Conservation (phyloP, 2,329 filamentous ascomycete species). For the Nemania sp. region DNA sequence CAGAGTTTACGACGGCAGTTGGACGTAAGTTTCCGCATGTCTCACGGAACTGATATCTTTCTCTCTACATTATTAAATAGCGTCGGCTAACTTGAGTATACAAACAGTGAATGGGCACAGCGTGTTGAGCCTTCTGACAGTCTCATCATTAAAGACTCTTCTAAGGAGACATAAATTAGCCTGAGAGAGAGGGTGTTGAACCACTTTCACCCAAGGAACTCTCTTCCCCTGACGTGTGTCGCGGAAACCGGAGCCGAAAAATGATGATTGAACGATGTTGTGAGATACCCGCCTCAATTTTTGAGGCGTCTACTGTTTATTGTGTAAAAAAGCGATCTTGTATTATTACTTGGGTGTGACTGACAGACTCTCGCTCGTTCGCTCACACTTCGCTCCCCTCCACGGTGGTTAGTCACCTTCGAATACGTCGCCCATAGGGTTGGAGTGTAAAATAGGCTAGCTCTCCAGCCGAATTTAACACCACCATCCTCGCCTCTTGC, state of each 20-base stretch:
- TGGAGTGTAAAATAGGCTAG: constrained; percentile 6
- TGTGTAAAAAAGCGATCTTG: constrained; percentile 6
- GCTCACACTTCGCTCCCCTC: background rate
- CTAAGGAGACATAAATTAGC: constrained; percentile 14
- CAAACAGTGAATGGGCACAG: constrained; percentile 67
- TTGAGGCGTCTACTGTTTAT: constrained; percentile 11
- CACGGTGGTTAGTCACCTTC: background rate
- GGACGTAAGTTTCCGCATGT: constrained; percentile 75
- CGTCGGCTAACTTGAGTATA: constrained; percentile 35
- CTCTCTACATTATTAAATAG: background rate
- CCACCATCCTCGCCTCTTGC: too few species aligned
- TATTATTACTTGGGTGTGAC: constrained; percentile 9
- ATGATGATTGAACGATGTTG: constrained; percentile 19
- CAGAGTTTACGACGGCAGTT: constrained; percentile 92
- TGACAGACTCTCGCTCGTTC: background rate
- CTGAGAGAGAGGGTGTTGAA: background rate
- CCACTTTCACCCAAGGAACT: constrained; percentile 12
- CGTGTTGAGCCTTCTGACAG: constrained; percentile 64
- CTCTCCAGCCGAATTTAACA: background rate
- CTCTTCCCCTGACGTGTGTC: background rate
- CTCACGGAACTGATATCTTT: background rate
- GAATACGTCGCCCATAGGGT: constrained; percentile 4
- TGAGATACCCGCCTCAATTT: constrained; percentile 26
- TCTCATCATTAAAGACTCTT: constrained; percentile 59
- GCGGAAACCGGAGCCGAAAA: constrained; percentile 6